Conservation (phyloP, 2,329 filamentous ascomycete genomes). For the Chaetomiaceae sp. region DNA sequence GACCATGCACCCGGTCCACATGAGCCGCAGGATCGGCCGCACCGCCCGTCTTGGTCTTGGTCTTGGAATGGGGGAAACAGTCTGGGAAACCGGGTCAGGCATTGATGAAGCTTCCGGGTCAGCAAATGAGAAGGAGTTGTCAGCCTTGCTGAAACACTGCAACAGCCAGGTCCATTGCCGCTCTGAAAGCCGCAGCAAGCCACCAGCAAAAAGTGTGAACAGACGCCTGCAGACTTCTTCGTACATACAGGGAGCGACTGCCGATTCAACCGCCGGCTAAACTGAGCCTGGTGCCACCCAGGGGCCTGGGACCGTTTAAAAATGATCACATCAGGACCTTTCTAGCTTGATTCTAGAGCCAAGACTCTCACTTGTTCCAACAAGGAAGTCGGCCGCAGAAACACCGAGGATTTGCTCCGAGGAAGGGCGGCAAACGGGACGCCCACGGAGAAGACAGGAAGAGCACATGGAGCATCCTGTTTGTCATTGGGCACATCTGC, state of each 20-base stretch:
- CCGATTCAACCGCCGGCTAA: slow-evolving; percentile 25
- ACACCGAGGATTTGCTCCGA: neutral
- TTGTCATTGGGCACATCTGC: too few relatives aligned
- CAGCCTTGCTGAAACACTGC: slow-evolving; percentile 6
- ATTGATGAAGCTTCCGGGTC: slow-evolving; percentile 1
- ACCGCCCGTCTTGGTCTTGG: neutral
- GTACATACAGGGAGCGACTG: slow-evolving; percentile 14
- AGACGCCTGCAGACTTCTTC: too few relatives aligned
- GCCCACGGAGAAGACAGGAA: too few relatives aligned
- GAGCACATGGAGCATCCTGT: too few relatives aligned
- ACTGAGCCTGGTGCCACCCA: slow-evolving; percentile 17
- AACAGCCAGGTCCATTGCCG: neutral
- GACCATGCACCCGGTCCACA: neutral
- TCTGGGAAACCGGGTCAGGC: slow-evolving; percentile 4
- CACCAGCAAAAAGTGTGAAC: slow-evolving; percentile 12
- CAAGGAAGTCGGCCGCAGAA: neutral
- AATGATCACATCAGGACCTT: neutral
- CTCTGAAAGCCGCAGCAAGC: neutral
- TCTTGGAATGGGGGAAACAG: too few relatives aligned
- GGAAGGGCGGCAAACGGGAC: neutral
- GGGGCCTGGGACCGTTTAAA: neutral
- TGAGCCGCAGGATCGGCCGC: neutral
- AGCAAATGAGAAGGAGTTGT: slow-evolving; percentile 7
- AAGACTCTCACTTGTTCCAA: slow-evolving; percentile 4
- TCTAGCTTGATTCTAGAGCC: neutral